These are phyloP conservation scores for Ascosphaera acerosa DNA, from an alignment of 2,329 filamentous ascomycete genomes.

Conservation along the genomic window DNA sequence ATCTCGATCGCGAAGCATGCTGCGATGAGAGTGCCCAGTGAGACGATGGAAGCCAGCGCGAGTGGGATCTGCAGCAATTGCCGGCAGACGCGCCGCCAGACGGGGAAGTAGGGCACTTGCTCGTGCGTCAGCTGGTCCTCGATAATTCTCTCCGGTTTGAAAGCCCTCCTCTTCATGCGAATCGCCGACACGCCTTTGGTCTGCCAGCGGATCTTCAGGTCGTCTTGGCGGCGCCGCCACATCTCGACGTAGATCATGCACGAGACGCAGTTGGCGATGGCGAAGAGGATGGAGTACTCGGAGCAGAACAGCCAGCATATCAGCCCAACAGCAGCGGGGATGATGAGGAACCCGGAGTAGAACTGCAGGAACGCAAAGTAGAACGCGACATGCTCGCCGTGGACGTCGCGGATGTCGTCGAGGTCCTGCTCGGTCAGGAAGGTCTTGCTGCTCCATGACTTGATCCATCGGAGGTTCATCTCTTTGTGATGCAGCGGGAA, in stretches of 20 bases:
- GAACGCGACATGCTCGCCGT: conserved; percentile 64
- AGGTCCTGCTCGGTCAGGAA: conserved; percentile 39
- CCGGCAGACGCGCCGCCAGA: conserved; percentile 44
- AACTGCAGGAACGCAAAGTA: conserved; percentile 89
- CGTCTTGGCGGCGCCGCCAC: conserved; percentile 82
- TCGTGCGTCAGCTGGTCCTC: conserved; percentile 67
- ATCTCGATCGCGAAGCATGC: conserved; percentile 82
- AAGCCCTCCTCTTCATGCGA: conserved; percentile 51
- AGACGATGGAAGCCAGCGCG: conserved; percentile 42
- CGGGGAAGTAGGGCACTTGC: conserved; percentile 47
- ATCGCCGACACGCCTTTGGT: conserved; percentile 64
- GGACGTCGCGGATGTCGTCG: conserved; percentile 48
- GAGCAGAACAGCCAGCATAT: conserved; percentile 60
- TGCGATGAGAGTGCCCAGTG: conserved; percentile 60
- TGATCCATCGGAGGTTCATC: conserved; percentile 53
- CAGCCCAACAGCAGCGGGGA: conserved; percentile 55
- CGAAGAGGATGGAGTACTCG: conserved; percentile 61
- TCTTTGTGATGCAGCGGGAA: conserved; percentile 57
- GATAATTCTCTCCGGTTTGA: conserved; percentile 50
- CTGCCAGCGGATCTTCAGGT: conserved; percentile 69
- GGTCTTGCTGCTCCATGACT: conserved; percentile 47
- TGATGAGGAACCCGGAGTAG: conserved; percentile 67
- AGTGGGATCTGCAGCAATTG: conserved; percentile 72
- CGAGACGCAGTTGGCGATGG: conserved; percentile 58
- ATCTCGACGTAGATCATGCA: conserved; percentile 76